Base-by-base conservation (phyloP, 208 protist genomes). In the Kentomonas sorsogonicus region DNA sequence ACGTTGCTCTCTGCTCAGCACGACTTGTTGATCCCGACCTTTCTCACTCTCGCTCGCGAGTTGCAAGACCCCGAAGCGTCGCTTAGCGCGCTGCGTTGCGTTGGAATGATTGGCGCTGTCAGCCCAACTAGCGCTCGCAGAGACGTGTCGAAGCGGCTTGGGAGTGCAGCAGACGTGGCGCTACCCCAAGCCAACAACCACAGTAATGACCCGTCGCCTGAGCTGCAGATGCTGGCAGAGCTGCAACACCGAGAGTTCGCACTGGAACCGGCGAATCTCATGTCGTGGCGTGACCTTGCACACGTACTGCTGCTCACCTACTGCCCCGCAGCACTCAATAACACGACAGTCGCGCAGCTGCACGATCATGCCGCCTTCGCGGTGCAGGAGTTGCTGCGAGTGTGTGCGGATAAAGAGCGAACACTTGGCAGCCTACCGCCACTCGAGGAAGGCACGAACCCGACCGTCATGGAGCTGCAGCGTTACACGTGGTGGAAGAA, bases 331-430 rank as follows among this genome's bases (percentile, higher is more conserved):
- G 81, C 86, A 6, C 74, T 95, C 22, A 69, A 73, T 18, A 90
- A 84, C 47, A 95, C 86, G 1, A 72, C 84, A 4, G 77, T 92
- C 41, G 72, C 76, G 0, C 72, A 64, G 31, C 85, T 93, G 64
- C 86, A 95, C 67, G 86, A 93, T 60, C 72, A 79, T 43, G 82
- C 84, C 5, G 89, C 84, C 3, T 95, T 79, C 57, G 89, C 84
- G 16, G 74, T 93, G 9, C 89, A 95, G 65, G 74, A 92, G 62
- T 66, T 95, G 6, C 58, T 95, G 9, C 81, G 85, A 22, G 69
- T 91, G 23, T 86, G 71, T 25, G 71, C 82, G 0, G 53, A 77
- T 23, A 60, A 72, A 40, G 81, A 93, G 62, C 72, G 82, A 10
- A 60, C 51, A 1, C 55, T 51, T 26, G 39, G 53, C 25, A 73